phyloP scores from a whole-genome alignment of 352 stramenopile genomes.

The Globisporangium okanoganense region DNA sequence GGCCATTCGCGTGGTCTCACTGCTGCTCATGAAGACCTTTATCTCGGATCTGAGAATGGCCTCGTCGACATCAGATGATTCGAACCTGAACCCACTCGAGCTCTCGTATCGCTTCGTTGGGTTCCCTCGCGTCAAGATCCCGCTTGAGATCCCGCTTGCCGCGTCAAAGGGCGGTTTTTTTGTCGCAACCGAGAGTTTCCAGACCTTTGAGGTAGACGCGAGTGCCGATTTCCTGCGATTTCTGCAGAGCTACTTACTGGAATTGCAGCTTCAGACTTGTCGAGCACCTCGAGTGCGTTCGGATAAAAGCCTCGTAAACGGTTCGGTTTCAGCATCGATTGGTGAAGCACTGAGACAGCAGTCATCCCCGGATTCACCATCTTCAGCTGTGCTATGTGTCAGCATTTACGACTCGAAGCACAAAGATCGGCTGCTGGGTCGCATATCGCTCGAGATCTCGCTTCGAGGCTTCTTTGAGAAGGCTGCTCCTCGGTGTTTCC shows the following conservation, averaged over 20 bases:
- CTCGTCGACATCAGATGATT: neutral
- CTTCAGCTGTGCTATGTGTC: neutral
- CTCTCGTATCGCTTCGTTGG: slow-evolving; percentile 20
- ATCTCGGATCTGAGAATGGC: neutral
- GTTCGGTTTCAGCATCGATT: neutral
- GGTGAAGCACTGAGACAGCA: neutral
- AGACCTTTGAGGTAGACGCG: slow-evolving; percentile 7
- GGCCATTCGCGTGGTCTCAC: slow-evolving; percentile 11
- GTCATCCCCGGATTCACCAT: neutral
- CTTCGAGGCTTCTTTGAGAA: neutral
- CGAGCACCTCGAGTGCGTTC: too few species aligned
- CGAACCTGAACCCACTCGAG: neutral
- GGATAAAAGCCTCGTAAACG: neutral
- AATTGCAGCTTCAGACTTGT: neutral
- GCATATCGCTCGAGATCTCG: slow-evolving; percentile 7
- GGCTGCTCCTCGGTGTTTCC: neutral
- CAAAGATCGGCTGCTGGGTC: slow-evolving; percentile 7
- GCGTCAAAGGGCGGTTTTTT: slow-evolving; percentile 12
- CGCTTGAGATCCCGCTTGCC: neutral
- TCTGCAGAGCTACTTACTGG: slow-evolving; percentile 5
- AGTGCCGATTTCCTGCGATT: slow-evolving; percentile 8
- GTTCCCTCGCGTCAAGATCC: slow-evolving; percentile 8
- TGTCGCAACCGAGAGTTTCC: neutral
- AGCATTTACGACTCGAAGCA: slow-evolving; percentile 5
- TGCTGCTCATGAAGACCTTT: slow-evolving; percentile 19